Percentiles rank a stretch among this genome's conserved stretches.
These are phyloP conservation scores for Fusarium burgessii DNA, from an alignment of 2,329 filamentous ascomycete genomes.

Conservation along the genomic window DNA sequence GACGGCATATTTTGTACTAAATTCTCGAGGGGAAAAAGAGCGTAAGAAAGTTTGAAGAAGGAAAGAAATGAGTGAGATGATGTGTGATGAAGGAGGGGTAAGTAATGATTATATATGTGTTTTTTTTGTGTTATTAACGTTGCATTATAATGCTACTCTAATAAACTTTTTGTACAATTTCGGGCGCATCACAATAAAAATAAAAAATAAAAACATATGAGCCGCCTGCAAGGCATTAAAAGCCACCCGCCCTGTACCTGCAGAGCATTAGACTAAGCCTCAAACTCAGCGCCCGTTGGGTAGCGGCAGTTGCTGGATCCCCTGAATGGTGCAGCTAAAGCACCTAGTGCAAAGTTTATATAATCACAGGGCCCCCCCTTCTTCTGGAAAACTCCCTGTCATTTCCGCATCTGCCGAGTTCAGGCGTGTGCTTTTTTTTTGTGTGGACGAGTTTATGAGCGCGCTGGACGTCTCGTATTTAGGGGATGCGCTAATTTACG, in stretches of 20 bases:
- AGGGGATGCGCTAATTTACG: not conserved
- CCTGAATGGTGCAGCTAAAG: not conserved
- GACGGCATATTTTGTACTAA: not conserved
- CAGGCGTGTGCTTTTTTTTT: not conserved
- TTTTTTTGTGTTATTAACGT: not conserved
- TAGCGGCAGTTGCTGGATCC: conserved; percentile 24
- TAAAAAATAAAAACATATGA: not conserved
- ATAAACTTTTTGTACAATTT: conserved; percentile 1
- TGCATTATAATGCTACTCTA: conserved; percentile 10
- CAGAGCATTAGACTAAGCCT: not conserved
- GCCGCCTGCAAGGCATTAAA: not conserved
- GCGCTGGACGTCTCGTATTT: not conserved
- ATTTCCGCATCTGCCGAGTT: conserved; percentile 15
- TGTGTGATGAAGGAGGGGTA: not conserved
- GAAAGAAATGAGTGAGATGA: not conserved
- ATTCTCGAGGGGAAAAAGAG: not conserved
- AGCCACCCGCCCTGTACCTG: not conserved
- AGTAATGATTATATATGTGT: conserved; percentile 13
- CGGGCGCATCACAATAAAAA: not conserved
- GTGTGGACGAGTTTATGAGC: not conserved
- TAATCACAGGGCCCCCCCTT: not conserved
- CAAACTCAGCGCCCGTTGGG: not conserved
- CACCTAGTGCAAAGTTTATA: conserved; percentile 22
- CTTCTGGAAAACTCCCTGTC: conserved; percentile 23
- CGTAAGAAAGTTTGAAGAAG: not conserved